A percentile compares a stretch with the other conserved stretches of the same genome.
These are phyloP conservation scores for Silene uniflora DNA, from an alignment of 148 eudicot species.

Conservation along the genomic window DNA sequence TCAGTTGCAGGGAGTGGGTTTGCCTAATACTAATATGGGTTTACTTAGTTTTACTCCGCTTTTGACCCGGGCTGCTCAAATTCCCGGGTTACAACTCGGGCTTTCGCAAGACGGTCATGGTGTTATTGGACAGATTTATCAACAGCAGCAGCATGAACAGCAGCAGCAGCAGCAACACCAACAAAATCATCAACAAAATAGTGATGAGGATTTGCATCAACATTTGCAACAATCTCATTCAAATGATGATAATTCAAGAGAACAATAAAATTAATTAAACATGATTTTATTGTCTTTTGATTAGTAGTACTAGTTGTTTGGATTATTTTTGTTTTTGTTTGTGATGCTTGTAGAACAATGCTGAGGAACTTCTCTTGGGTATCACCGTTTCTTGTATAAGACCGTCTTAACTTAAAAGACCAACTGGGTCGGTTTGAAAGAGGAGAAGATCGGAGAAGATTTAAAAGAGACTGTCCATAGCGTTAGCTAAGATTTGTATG, in stretches of 20 bases:
- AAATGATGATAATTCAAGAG: conserved; percentile 66
- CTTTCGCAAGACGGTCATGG: conserved; percentile 61
- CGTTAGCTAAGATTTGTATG: not conserved
- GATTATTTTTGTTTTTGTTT: not conserved
- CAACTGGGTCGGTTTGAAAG: no score
- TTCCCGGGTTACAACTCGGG: conserved; percentile 77
- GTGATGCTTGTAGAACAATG: no score
- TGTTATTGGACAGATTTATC: conserved; percentile 57
- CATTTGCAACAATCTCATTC: conserved; percentile 47
- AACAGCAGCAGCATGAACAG: conserved; percentile 39
- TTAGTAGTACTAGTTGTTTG: not conserved
- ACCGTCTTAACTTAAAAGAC: no score
- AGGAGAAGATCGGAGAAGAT: no score
- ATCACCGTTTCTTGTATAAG: no score
- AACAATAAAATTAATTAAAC: conserved; percentile 18
- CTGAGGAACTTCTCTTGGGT: no score
- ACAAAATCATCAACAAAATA: conserved; percentile 17
- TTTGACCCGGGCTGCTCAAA: conserved; percentile 45
- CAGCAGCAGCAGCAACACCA: conserved; percentile 25
- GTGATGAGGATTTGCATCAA: conserved; percentile 30
- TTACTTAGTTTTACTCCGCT: conserved; percentile 65
- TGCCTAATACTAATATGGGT: conserved; percentile 44
- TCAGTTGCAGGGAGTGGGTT: conserved; percentile 62
- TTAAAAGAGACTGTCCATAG: no score
- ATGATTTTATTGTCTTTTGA: not conserved